Evolutionary conservation across 228 moss, liverwort and hornwort genomes (phyloP).

Genomic region (Sphagnum fallax): DNA sequence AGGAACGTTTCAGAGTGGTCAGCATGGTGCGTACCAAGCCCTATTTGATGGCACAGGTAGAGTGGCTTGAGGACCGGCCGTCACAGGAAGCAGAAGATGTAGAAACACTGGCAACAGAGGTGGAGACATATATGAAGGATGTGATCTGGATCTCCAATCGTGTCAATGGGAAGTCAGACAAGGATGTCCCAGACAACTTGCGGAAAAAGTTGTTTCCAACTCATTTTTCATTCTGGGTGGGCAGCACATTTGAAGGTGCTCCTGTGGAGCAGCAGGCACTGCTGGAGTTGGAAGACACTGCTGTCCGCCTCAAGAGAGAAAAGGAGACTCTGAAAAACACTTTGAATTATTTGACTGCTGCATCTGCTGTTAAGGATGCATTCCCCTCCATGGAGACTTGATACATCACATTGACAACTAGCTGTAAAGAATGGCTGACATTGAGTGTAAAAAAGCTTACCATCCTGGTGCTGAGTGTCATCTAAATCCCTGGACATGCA

Average conservation of each 20-base stretch:
- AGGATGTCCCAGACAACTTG: conserved; percentile 76
- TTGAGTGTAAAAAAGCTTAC: too few relatives aligned
- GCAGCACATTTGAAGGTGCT: conserved; percentile 97
- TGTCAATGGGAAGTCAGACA: conserved; percentile 89
- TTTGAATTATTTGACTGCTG: conserved; percentile 88
- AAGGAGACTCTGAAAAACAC: conserved; percentile 92
- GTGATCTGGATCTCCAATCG: conserved; percentile 94
- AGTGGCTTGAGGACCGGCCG: conserved; percentile 94
- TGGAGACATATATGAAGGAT: conserved; percentile 95
- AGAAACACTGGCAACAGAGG: conserved; percentile 76
- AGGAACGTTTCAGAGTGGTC: conserved; percentile 89
- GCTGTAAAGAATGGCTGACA: too few relatives aligned
- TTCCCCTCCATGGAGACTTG: conserved; percentile 63
- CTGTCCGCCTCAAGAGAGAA: conserved; percentile 88
- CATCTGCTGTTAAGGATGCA: conserved; percentile 95
- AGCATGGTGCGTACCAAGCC: conserved; percentile 94
- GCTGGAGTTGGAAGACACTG: conserved; percentile 88
- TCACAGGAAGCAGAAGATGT: conserved; percentile 87
- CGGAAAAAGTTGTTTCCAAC: conserved; percentile 90
- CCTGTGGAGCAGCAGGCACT: conserved; percentile 93
- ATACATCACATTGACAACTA: too few relatives aligned
- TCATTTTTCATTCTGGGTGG: conserved; percentile 98
- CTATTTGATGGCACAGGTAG: conserved; percentile 83
- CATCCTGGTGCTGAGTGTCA: too few relatives aligned
- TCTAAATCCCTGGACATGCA: too few relatives aligned